These are phyloP conservation scores for Alectoria sarmentosa DNA, from an alignment of 495 filamentous ascomycete species.

Conservation along the genomic window DNA sequence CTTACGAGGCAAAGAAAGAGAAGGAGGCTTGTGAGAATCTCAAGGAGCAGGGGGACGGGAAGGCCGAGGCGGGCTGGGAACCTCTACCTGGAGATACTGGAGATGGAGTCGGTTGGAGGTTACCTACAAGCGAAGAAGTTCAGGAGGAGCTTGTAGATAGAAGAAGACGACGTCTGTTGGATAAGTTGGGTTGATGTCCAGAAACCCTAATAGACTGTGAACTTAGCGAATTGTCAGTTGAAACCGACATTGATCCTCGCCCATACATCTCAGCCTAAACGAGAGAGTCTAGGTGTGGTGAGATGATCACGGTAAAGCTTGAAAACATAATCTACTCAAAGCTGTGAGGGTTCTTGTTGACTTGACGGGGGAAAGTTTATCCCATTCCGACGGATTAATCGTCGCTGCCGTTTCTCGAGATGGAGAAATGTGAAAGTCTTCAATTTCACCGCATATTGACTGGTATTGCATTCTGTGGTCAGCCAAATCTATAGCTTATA, in stretches of 20 bases:
- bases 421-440: background rate
- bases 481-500: background rate
- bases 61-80: constrained; percentile 59
- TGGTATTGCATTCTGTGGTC: background rate
- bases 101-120: constrained; percentile 74
- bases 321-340: too few relatives aligned
- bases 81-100: constrained; percentile 79
- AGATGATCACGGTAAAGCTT: too few relatives aligned
- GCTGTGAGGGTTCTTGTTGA: background rate
- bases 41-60: constrained; percentile 35
- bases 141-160: constrained; percentile 87
- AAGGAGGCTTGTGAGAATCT: constrained; percentile 66
- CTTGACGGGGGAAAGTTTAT: background rate
- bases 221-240: background rate
- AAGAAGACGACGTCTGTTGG: constrained; percentile 70
- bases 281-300: background rate
- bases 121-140: constrained; percentile 84
- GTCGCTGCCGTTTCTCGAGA: background rate
- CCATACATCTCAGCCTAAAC: background rate
- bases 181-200: constrained; percentile 57
- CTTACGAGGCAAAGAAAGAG: constrained; percentile 79
- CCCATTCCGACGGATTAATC: background rate
- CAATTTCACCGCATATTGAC: background rate
- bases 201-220: background rate
- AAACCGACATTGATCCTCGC: too few relatives aligned